Base-by-base conservation (phyloP, 306 rosid genomes). In the Adenanthera pavonina region DNA sequence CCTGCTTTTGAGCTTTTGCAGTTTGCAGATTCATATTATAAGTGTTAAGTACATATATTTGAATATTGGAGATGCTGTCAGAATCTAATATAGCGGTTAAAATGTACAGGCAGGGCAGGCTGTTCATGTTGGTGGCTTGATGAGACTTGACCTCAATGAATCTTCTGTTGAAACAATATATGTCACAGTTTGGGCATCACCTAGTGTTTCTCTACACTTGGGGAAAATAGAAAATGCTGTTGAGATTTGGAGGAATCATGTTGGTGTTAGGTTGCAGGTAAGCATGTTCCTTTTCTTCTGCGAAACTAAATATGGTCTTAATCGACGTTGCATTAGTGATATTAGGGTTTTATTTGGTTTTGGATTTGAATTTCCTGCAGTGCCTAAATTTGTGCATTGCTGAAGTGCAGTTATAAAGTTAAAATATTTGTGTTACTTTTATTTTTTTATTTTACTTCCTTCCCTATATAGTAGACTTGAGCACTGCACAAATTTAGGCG, bases 221-320 rank as follows among this genome's bases (percentile, higher is more conserved):
- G 97, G 97, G 40, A 95, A 92, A 91, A 84, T 81, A 30, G 97
- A 95, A 91, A 95, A 92, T 79, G 97, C 98, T 33, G 92, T 92
- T 30, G 97, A 95, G 81, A 89, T 94, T 78, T 91, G 91, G 94
- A 88, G 80, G 71, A 91, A 95, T 81, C 98, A 95, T 68, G 86
- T 88, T 43, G 98, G 98, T 33, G 52, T 90, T 78, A 87, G 97
- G 80, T 79, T 95, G 88, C 97, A 92, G 97, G 97, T 92, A 90
- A 76, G 48, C 75, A 71, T 38, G 76, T 77, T 84, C 54, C 65
- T 69, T 15, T 51, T 47, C 46, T 52, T 8, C 75, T 57, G n/a
- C 73, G 54, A 61, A 34, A 64, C 38, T 47, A 60, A 25, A 14
- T 56, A 72, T 40, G 62, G 13, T 57, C 76, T 65, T 67, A 38